These are phyloP conservation scores for Tremella fuciformis DNA, from an alignment of 768 basidiomycete species.

Conservation along the genomic window DNA sequence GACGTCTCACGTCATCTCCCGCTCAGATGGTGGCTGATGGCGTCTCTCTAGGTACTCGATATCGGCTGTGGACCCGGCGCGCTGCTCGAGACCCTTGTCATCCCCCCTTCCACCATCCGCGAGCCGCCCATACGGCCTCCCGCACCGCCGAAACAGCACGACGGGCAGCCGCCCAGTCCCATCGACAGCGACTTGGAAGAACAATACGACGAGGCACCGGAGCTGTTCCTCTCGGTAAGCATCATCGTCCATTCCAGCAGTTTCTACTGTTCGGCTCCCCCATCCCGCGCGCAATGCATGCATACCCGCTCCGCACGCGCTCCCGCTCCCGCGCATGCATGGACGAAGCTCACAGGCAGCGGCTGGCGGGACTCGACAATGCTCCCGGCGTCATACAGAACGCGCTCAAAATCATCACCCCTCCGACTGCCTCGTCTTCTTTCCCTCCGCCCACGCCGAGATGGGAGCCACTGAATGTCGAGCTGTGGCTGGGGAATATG, in stretches of 20 bases:
- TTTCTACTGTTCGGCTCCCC: slow-evolving; percentile 2
- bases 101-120: slow-evolving; percentile 40
- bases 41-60: slow-evolving; percentile 45
- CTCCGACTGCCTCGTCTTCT: slow-evolving; percentile 21
- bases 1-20: not conserved
- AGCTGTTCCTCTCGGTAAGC: slow-evolving; percentile 48
- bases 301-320: not conserved
- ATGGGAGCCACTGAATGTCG: slow-evolving; percentile 40
- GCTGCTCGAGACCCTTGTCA: slow-evolving; percentile 43
- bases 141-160: not conserved
- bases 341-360: slow-evolving; percentile 20
- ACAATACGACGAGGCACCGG: slow-evolving; percentile 16
- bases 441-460: slow-evolving; percentile 25
- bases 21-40: not conserved
- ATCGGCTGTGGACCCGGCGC: slow-evolving; percentile 52
- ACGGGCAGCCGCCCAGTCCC: slow-evolving; percentile 20
- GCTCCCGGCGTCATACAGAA: slow-evolving; percentile 39
- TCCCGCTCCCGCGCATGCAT: slow-evolving; percentile 1
- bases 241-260: not conserved
- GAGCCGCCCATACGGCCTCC: slow-evolving; percentile 37
- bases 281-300: not conserved
- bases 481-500: slow-evolving; percentile 49
- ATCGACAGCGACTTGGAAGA: slow-evolving; percentile 26
- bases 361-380: slow-evolving; percentile 49
- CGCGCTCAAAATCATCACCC: slow-evolving; percentile 37